These are phyloP conservation scores for Durotheca rogersii DNA, from an alignment of 495 filamentous ascomycete genomes.

Conservation along the genomic window DNA sequence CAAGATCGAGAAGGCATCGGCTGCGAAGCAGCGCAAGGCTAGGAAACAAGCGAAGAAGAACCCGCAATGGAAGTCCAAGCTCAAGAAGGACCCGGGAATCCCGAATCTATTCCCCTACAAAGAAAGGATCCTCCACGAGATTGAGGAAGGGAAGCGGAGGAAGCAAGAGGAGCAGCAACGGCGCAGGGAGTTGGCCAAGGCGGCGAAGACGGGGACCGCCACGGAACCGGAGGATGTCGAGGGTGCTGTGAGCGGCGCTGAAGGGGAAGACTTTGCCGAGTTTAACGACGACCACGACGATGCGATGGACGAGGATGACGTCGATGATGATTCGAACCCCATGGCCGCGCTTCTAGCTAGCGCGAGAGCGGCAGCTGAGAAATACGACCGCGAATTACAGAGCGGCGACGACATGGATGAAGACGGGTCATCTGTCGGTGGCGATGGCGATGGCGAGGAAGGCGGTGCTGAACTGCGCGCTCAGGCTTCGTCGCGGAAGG, in stretches of 20 bases:
- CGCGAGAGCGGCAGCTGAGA: constrained; percentile 76
- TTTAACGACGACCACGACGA: constrained; percentile 45
- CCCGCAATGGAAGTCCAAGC: constrained; percentile 86
- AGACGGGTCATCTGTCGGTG: constrained; percentile 59
- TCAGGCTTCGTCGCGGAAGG: constrained; percentile 64
- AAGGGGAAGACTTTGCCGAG: constrained; percentile 50
- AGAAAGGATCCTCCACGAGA: constrained; percentile 88
- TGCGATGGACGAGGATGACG: constrained; percentile 54
- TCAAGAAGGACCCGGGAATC: constrained; percentile 97
- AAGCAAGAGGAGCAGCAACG: constrained; percentile 77
- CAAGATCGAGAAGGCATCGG: constrained; percentile 93
- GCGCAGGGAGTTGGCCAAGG: constrained; percentile 69
- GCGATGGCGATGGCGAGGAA: constrained; percentile 51
- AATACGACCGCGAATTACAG: constrained; percentile 69
- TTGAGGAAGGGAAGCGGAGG: constrained; percentile 78
- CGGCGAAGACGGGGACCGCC: constrained; percentile 48
- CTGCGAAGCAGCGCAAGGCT: constrained; percentile 84
- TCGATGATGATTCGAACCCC: constrained; percentile 64
- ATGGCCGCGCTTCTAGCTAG: constrained; percentile 95
- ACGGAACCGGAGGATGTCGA: constrained; percentile 46
- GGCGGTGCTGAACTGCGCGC: constrained; percentile 48
- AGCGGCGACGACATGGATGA: constrained; percentile 60
- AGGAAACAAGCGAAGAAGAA: constrained; percentile 91
- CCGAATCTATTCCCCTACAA: constrained; percentile 98
- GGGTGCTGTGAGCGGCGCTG: constrained; percentile 45